Evolutionary conservation across 768 basidiomycete genomes (phyloP).

Genomic region (Tricholoma sp.): DNA sequence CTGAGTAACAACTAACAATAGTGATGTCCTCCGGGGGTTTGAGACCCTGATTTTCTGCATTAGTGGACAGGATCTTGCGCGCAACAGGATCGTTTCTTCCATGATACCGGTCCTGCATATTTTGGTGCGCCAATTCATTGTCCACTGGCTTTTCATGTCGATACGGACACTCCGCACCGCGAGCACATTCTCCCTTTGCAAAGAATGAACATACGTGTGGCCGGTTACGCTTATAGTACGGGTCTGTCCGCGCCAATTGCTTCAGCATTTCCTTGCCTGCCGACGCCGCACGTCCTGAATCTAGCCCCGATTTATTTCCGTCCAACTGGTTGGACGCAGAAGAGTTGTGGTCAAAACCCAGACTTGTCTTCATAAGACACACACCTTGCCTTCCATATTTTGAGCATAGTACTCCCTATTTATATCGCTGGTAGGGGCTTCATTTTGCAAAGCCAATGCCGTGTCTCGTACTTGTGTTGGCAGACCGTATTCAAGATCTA

Average conservation of each 20-base stretch:
- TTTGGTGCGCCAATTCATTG: conserved; percentile 84
- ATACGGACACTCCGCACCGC: conserved; percentile 92
- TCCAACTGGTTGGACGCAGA: conserved; percentile 46
- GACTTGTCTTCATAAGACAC: conserved; percentile 15
- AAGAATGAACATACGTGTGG: conserved; percentile 96
- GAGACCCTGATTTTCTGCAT: conserved; percentile 79
- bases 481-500: conserved; percentile 93
- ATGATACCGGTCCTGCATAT: conserved; percentile 91
- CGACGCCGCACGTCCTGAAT: conserved; percentile 56
- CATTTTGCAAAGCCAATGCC: conserved; percentile 76
- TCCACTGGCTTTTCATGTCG: conserved; percentile 88
- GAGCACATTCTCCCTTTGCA: conserved; percentile 89
- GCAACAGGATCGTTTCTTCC: conserved; percentile 94
- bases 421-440: conserved; percentile 94
- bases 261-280: conserved; percentile 98
- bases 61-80: conserved; percentile 74
- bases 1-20: conserved; percentile 53
- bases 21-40: conserved; percentile 84
- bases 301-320: conserved; percentile 62
- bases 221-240: conserved; percentile 94
- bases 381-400: conserved; percentile 82
- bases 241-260: conserved; percentile 89
- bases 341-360: not conserved
- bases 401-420: conserved; percentile 95
- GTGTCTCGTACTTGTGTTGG: conserved; percentile 98